These are phyloP conservation scores for Nakazawaea sp. DNA, from an alignment of 805 yeast genomes.

Conservation along the genomic window DNA sequence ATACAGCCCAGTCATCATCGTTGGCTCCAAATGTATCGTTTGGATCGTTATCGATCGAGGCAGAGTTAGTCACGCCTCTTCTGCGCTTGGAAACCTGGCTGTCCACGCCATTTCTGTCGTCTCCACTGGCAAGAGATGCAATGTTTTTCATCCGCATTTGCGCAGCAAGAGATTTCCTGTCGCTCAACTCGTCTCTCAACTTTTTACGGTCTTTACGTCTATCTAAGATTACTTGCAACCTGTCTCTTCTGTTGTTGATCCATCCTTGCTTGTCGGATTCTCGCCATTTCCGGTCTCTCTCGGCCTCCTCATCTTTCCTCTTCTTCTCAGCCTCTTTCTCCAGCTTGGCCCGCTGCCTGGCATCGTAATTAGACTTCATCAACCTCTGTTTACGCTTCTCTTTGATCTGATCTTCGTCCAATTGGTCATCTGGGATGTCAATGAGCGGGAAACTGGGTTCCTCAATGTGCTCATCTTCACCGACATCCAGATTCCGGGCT, in stretches of 20 bases:
- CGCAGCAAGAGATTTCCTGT: slow-evolving; percentile 86
- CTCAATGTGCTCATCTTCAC: slow-evolving; percentile 42
- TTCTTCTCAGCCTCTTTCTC: slow-evolving; percentile 66
- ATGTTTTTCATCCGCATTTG: slow-evolving; percentile 89
- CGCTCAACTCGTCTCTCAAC: slow-evolving; percentile 70
- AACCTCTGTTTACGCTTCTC: slow-evolving; percentile 83
- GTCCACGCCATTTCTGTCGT: slow-evolving; percentile 20
- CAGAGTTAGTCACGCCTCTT: slow-evolving; percentile 33
- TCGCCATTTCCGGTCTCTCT: slow-evolving; percentile 74
- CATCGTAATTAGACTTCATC: slow-evolving; percentile 82
- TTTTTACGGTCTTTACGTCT: slow-evolving; percentile 61
- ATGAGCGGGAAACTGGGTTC: slow-evolving; percentile 66
- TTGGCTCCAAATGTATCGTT: slow-evolving; percentile 92
- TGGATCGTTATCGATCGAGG: slow-evolving; percentile 82
- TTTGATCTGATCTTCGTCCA: slow-evolving; percentile 71
- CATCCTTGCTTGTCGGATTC: slow-evolving; percentile 67
- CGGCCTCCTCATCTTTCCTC: slow-evolving; percentile 51
- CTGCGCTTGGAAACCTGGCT: slow-evolving; percentile 30
- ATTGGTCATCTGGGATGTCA: slow-evolving; percentile 78
- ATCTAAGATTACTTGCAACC: slow-evolving; percentile 52
- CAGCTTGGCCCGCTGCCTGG: slow-evolving; percentile 73
- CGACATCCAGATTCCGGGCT: slow-evolving; percentile 59
- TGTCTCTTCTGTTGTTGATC: slow-evolving; percentile 64
- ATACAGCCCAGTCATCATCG: slow-evolving; percentile 93
- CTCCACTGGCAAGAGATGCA: slow-evolving; percentile 80